Base-by-base conservation (phyloP, 106 monocot genomes). In the Acorus gramineus region DNA sequence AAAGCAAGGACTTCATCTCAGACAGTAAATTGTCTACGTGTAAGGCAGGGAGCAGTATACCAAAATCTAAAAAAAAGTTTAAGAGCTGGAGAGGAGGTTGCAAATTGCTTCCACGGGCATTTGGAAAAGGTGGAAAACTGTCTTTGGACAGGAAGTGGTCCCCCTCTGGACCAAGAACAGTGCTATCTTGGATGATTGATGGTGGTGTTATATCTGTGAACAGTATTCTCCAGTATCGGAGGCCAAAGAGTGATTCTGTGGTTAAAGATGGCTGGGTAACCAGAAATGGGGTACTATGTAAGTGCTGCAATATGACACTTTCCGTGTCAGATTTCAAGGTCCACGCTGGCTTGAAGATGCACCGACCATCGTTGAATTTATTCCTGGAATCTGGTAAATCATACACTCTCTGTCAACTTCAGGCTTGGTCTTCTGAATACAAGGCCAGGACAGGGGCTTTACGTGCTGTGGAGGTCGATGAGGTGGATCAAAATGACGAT, bases 341-440 rank as follows among this genome's bases (percentile, higher is more conserved):
- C 49, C 95, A 96, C 71, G 82, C 90, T 63, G 77, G 82, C 72
- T 64, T 63, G n/a, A 79, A 71, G 42, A 47, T 75, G 14, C 76
- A 71, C 5, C 80, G 60, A 63, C 66, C 84, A 47, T 74, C 72
- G 45, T 70, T 71, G 13, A 87, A 87, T 74, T 74, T 90, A 71
- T 85, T 82, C 52, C 59, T 96, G 52, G 74, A 84, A 56, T 82
- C 82, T 55, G 87, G 82, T 49, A 77, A 71, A 65, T 57, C 90
- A 60, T 86, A 79, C 64, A 77, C 74, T 8, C 8, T 79, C 6
- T 90, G 90, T 50, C 87, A 85, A 57, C 80, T 96, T 63, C 69
- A 85, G 80, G 95, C 95, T 56, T 96, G 95, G 95, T 79, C 81
- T 74, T 62, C 78, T 55, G 89, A 90, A 79, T 86, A 78, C 67